Evolutionary conservation across 768 basidiomycete species (phyloP).

Genomic region (Hericium erinaceus): DNA sequence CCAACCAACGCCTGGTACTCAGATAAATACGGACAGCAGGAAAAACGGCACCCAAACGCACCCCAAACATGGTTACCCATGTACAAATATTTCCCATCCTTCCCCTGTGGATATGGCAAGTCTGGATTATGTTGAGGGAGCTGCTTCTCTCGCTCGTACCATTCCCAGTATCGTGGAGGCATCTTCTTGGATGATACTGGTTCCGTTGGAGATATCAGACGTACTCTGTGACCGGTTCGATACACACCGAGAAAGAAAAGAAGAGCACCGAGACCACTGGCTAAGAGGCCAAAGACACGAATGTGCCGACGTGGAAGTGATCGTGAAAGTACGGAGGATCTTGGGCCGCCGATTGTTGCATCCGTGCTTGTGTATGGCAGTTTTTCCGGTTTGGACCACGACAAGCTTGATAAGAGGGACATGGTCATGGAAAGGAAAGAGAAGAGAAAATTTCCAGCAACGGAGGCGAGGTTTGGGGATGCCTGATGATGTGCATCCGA

Average conservation of each 20-base stretch:
- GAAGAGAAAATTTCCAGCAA: neutral
- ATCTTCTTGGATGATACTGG: neutral
- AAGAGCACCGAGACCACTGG: neutral
- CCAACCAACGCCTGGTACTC: constrained; percentile 39
- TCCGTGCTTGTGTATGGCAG: neutral
- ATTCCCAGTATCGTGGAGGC: constrained; percentile 6
- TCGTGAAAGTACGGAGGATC: neutral
- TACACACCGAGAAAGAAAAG: neutral
- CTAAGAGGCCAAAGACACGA: neutral
- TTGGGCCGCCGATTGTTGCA: neutral
- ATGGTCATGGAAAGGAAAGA: neutral
- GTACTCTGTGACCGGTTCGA: neutral
- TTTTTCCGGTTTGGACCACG: neutral
- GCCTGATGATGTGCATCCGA: constrained; percentile 11
- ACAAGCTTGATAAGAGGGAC: neutral
- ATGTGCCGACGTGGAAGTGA: neutral
- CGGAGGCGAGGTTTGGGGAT: neutral
- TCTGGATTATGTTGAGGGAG: constrained; percentile 6
- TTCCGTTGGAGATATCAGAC: neutral
- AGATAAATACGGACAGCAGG: neutral
- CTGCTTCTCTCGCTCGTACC: constrained; percentile 1
- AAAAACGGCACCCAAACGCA: neutral
- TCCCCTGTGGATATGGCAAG: constrained; percentile 8
- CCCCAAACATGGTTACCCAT: constrained; percentile 8
- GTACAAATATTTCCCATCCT: constrained; percentile 5